phyloP scores from a whole-genome alignment of 2,329 filamentous ascomycete species.

The Aspergillus pseudotamarii region DNA sequence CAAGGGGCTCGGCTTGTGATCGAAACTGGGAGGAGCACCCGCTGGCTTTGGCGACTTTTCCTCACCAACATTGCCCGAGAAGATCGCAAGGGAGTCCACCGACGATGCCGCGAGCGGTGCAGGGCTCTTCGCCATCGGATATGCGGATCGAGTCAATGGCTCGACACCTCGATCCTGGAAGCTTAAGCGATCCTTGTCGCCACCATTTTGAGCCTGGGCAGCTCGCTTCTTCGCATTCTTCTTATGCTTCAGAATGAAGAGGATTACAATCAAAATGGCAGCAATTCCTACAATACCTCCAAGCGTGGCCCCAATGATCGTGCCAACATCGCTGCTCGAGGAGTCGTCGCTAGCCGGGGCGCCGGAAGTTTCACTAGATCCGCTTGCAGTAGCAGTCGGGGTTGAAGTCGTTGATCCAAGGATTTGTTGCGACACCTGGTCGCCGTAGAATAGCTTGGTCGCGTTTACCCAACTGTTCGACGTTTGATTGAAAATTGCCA shows the following conservation, averaged over 20 bases:
- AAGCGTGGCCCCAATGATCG: slow-evolving; percentile 78
- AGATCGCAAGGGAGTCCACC: slow-evolving; percentile 43
- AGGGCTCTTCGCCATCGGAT: slow-evolving; percentile 49
- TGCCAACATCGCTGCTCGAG: slow-evolving; percentile 42
- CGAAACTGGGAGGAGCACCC: slow-evolving; percentile 20
- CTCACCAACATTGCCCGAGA: slow-evolving; percentile 40
- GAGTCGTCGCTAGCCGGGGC: slow-evolving; percentile 36
- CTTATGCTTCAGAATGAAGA: slow-evolving; percentile 67
- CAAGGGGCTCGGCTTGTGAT: slow-evolving; percentile 29
- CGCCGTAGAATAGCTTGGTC: slow-evolving; percentile 60
- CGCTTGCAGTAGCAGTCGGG: slow-evolving; percentile 32
- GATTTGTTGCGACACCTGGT: slow-evolving; percentile 44
- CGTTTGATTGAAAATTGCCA: slow-evolving; percentile 76
- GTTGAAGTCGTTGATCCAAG: slow-evolving; percentile 26
- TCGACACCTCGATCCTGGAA: slow-evolving; percentile 50
- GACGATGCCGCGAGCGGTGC: slow-evolving; percentile 39
- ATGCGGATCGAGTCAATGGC: slow-evolving; percentile 44
- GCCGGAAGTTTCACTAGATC: slow-evolving; percentile 34
- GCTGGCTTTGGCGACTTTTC: slow-evolving; percentile 37
- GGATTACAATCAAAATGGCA: slow-evolving; percentile 68
- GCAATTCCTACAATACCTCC: slow-evolving; percentile 78
- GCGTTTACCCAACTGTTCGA: slow-evolving; percentile 79
- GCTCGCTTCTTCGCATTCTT: slow-evolving; percentile 55
- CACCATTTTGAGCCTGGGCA: slow-evolving; percentile 50
- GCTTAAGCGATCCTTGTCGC: slow-evolving; percentile 59